These are phyloP conservation scores for Ophidiomyces ophidiicola DNA, from an alignment of 2,329 filamentous ascomycete species.

Conservation along the genomic window DNA sequence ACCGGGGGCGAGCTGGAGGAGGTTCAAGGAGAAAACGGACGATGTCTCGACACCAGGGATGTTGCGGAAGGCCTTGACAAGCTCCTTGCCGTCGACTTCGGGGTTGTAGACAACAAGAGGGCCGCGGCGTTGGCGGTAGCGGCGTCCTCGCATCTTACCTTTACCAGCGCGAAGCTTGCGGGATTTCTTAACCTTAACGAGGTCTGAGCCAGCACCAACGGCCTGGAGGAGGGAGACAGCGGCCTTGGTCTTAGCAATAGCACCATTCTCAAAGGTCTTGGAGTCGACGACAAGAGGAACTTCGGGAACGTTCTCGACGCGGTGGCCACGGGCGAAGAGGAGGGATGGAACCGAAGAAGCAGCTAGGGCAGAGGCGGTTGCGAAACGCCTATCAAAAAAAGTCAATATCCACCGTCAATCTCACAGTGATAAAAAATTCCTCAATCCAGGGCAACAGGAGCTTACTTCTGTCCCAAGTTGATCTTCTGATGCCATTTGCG, in stretches of 20 bases:
- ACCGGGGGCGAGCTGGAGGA: conserved; percentile 97
- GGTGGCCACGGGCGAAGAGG: conserved; percentile 93
- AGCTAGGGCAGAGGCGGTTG: conserved; percentile 91
- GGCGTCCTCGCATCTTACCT: conserved; percentile 95
- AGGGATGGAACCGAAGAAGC: conserved; percentile 91
- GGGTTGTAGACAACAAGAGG: conserved; percentile 97
- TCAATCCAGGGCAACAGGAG: conserved; percentile 8
- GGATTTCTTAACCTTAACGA: conserved; percentile 92
- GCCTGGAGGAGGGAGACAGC: conserved; percentile 80
- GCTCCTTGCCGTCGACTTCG: conserved; percentile 85
- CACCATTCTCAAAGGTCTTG: conserved; percentile 66
- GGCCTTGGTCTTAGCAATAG: conserved; percentile 75
- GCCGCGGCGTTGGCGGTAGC: conserved; percentile 93
- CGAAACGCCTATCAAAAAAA: conserved; percentile 60
- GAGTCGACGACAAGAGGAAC: conserved; percentile 95
- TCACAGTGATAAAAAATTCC: neutral
- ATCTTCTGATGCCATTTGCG: conserved; percentile 99
- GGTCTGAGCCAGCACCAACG: conserved; percentile 75
- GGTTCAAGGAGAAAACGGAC: conserved; percentile 87
- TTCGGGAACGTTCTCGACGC: conserved; percentile 81
- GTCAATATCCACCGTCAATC: conserved; percentile 12
- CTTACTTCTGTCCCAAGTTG: conserved; percentile 91
- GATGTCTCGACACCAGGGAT: conserved; percentile 95
- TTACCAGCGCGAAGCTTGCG: conserved; percentile 97
- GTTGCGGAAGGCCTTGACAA: conserved; percentile 95